These are phyloP conservation scores for Phytophthora capsici DNA, from an alignment of 352 stramenopile species.

Conservation along the genomic window DNA sequence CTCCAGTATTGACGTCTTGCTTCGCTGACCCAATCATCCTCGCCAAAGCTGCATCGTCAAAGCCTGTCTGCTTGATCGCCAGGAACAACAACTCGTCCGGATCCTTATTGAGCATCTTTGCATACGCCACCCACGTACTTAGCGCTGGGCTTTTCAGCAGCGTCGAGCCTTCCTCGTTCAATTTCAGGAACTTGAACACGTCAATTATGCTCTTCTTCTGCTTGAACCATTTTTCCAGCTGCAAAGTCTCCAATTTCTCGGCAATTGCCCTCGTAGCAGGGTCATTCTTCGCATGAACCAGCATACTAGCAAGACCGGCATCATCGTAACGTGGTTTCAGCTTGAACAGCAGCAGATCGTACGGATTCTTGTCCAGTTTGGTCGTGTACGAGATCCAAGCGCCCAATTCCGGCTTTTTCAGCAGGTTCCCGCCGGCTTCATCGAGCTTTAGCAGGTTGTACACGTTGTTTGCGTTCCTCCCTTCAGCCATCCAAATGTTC, in stretches of 20 bases:
- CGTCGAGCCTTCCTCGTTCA: not conserved
- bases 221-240: not conserved
- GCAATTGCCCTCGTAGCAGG: not conserved
- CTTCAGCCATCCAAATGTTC: not conserved
- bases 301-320: not conserved
- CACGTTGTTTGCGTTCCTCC: not conserved
- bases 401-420: not conserved
- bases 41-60: not conserved
- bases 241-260: not conserved
- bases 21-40: constrained; percentile 6
- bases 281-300: not conserved
- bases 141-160: constrained; percentile 11
- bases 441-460: constrained; percentile 8
- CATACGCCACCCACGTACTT: constrained; percentile 7
- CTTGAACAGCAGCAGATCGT: constrained; percentile 1
- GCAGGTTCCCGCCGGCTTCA: not conserved
- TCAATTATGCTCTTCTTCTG: not conserved
- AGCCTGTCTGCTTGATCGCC: not conserved
- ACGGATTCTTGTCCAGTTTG: not conserved
- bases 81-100: constrained; percentile 5
- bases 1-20: not conserved
- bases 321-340: not conserved
- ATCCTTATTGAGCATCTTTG: not conserved
- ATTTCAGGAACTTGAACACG: constrained; percentile 7
- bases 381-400: not conserved